These are phyloP conservation scores for Earliella scabrosa DNA, from an alignment of 1,284 basidiomycete species.

Conservation along the genomic window DNA sequence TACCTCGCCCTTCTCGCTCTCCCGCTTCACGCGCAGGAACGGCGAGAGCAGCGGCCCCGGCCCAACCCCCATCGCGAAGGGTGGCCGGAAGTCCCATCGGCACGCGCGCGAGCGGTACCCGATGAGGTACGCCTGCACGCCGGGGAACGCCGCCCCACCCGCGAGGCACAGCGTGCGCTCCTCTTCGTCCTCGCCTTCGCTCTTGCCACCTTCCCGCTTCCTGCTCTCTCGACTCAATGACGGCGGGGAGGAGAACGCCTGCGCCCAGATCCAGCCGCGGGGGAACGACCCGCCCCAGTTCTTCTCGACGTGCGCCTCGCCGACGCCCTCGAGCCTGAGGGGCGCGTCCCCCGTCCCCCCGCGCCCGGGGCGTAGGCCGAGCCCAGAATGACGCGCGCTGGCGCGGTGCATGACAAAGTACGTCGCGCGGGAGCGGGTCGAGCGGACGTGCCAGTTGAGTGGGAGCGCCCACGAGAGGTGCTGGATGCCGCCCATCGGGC, in stretches of 20 bases:
- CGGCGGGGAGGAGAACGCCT: conserved; percentile 24
- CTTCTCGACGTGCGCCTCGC: conserved; percentile 32
- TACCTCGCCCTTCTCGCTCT: conserved; percentile 21
- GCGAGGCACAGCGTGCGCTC: conserved; percentile 26
- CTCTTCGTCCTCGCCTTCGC: neutral
- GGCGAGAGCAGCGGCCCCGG: conserved; percentile 21
- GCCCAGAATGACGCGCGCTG: too few species aligned
- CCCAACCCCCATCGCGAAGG: conserved; percentile 23
- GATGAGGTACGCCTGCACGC: conserved; percentile 32
- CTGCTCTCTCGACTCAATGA: conserved; percentile 2
- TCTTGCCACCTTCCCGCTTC: too few species aligned
- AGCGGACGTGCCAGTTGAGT: conserved; percentile 33
- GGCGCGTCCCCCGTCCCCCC: conserved; percentile 3
- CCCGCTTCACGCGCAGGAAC: conserved; percentile 23
- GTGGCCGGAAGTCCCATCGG: conserved; percentile 32
- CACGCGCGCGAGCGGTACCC: conserved; percentile 28
- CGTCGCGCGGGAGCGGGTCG: conserved; percentile 23
- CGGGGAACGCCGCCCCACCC: conserved; percentile 28
- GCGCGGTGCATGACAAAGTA: conserved; percentile 16
- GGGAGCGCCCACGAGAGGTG: conserved; percentile 27
- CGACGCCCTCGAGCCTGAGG: conserved; percentile 12
- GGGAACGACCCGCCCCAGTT: conserved; percentile 35
- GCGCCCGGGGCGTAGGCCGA: too few species aligned
- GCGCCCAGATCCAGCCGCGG: conserved; percentile 33
- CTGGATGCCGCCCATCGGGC: conserved; percentile 30